Base-by-base conservation (phyloP, 2,329 filamentous ascomycete genomes). In the Stagonosporopsis vannaccii region DNA sequence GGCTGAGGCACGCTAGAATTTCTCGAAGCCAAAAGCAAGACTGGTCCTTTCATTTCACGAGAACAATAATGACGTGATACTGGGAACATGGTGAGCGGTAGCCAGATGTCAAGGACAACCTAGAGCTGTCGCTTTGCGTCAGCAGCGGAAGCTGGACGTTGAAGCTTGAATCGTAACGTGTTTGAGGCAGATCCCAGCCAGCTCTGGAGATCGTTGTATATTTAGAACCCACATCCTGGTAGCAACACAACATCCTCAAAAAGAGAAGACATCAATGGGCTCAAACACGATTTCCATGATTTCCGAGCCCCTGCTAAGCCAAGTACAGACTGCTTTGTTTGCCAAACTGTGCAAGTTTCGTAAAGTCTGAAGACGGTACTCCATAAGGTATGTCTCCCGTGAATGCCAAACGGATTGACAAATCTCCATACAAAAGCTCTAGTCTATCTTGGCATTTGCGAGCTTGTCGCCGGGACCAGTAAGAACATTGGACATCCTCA, bases 401-500 rank as follows among this genome's bases (percentile, higher is more conserved):
- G 49, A 57, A 37, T n/a, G 54, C 58, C 62, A 62, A 60, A 69
- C 70, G 52, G 36, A 35, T 46, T 74, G 72, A 75, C 71, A 72
- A 74, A 73, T 74, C 61, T 56, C 62, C 54, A 67, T 44, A 69
- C 67, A 63, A 50, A 49, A 47, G 19, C 37, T 30, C 59, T 56
- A 92, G 75, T 94, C 90, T 68, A 92, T 86, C 78, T 91, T 91
- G 19, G 90, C 90, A 67, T 83, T 87, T 56, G 87, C 87, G 39
- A 94, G 80, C 67, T 84, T 84, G 46, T 87, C 84, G 48, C 82
- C 84, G 11, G 90, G 89, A 57, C 88, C 90, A 62, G 84, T 85
- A 51, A 96, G 82, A 66, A 96, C 94, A 76, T 96, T 97, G 60
- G 91, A 88, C 62, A 95, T 85, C 56, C 87, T 87, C 58, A 91